Base-by-base conservation (phyloP, 345 rosid genomes). In the Lumnitzera littorea region DNA sequence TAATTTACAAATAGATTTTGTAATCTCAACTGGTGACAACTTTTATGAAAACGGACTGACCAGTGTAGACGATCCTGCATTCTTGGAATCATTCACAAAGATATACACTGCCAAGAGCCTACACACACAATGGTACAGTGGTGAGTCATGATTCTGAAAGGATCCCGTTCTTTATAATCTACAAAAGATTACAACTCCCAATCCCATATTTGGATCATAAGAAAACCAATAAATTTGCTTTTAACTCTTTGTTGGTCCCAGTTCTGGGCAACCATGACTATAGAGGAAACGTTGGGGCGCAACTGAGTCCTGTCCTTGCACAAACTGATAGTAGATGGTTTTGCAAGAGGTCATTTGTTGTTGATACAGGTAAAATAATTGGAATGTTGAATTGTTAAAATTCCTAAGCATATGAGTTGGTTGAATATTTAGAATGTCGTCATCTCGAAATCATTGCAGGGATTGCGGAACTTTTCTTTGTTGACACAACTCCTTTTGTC, bases 1-100 rank as follows among this genome's bases (percentile, higher is more conserved):
- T 52, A 68, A 86, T 56, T 60, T 84, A 2, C 68, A 68, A 57
- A 70, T 84, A 47, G 87, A 86, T 69, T 91, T 91, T 62, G 95
- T 91, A 17, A 78, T 91, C 3, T 88, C 96, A 3, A 91, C 95
- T 0, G 96, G 97, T 46, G 96, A 91, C 61, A 91, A 91, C 60
- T 91, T 91, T 65, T 91, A 91, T 50, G 98, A 91, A 47, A 67
- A 91, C 63, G 98, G 94, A 46, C 56, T 88, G 49, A 70, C 64
- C 1, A 72, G 77, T 25, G 82, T 62, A 48, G 23, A 76, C 46
- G 96, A 89, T 56, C 53, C 61, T 0, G 79, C 84, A 11, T 89
- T 89, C 58, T 58, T 71, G 49, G 80, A 91, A 36, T 91, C 98
- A 1, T 91, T 91, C 57, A 65, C 87, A 9, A 59, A 73, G 1